Conservation (phyloP, 106 monocot species). For the Triglochin maritima region DNA sequence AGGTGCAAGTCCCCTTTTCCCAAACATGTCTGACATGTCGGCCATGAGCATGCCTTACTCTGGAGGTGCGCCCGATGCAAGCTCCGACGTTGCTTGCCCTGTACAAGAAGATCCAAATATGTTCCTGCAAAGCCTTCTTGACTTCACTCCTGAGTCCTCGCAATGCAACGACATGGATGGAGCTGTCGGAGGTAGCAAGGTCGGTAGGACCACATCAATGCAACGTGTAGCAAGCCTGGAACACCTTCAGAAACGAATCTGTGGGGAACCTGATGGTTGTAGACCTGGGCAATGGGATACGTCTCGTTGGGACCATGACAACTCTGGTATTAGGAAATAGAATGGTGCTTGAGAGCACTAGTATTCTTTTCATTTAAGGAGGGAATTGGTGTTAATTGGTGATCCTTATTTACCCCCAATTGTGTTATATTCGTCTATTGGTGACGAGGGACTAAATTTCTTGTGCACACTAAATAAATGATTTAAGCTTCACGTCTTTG, state of each 20-base stretch:
- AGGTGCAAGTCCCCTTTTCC: slow-evolving; percentile 11
- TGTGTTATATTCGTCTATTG: not conserved
- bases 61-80: slow-evolving; percentile 20
- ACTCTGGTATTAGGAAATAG: slow-evolving; percentile 8
- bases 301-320: slow-evolving; percentile 1
- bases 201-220: slow-evolving; percentile 6
- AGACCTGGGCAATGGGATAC: slow-evolving; percentile 6
- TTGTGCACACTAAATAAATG: no score
- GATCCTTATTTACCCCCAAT: not conserved
- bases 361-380: slow-evolving; percentile 1
- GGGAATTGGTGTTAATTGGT: not conserved
- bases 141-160: not conserved
- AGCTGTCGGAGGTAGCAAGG: slow-evolving; percentile 3
- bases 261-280: not conserved
- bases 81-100: slow-evolving; percentile 33
- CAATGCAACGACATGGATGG: not conserved
- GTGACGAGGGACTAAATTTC: no score
- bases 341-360: not conserved
- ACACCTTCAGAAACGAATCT: slow-evolving; percentile 17
- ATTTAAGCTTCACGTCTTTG: no score
- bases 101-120: slow-evolving; percentile 30
- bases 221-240: slow-evolving; percentile 17
- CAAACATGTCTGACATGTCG: slow-evolving; percentile 8
- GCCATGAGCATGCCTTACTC: slow-evolving; percentile 30
- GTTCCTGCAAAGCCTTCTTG: slow-evolving; percentile 22